These are phyloP conservation scores for Malus hybrid DNA, from an alignment of 331 rosid genomes.

Conservation along the genomic window DNA sequence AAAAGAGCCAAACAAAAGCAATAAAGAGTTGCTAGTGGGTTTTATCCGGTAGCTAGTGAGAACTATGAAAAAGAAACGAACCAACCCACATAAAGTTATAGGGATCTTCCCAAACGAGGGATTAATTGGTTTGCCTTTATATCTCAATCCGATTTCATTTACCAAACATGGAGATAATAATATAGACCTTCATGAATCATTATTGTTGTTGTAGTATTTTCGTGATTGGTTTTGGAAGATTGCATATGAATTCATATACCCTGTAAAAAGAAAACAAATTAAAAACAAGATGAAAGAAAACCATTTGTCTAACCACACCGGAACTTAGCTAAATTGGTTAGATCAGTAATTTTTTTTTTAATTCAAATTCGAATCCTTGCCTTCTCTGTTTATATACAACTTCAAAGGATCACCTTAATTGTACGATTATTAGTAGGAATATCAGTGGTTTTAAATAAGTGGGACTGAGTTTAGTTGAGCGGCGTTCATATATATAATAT, in stretches of 20 bases:
- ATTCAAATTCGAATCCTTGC: not conserved
- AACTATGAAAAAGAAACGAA: not conserved
- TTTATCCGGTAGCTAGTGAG: constrained; percentile 13
- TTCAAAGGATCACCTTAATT: not conserved
- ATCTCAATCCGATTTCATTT: not conserved
- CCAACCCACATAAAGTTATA: constrained; percentile 22
- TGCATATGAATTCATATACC: not conserved
- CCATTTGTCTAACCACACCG: not conserved
- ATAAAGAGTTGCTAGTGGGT: constrained; percentile 26
- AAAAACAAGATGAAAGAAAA: not conserved
- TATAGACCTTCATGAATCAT: constrained; percentile 13
- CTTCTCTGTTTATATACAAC: not conserved
- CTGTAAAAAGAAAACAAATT: too few species aligned
- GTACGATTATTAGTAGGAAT: too few species aligned
- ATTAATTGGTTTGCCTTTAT: constrained; percentile 11
- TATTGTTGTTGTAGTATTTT: not conserved
- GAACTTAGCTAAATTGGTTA: too few species aligned
- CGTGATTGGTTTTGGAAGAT: not conserved
- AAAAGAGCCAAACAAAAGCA: constrained; percentile 39
- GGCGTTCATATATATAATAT: too few species aligned
- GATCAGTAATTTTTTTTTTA: not conserved
- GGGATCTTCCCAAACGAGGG: constrained; percentile 32
- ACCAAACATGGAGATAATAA: not conserved
- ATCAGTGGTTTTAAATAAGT: too few species aligned
- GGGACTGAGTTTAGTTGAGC: too few species aligned